Percentiles rank a stretch among this genome's conserved stretches.
phyloP scores from a whole-genome alignment of 192 early-diverging fungal genomes.

The Thamnidium elegans region DNA sequence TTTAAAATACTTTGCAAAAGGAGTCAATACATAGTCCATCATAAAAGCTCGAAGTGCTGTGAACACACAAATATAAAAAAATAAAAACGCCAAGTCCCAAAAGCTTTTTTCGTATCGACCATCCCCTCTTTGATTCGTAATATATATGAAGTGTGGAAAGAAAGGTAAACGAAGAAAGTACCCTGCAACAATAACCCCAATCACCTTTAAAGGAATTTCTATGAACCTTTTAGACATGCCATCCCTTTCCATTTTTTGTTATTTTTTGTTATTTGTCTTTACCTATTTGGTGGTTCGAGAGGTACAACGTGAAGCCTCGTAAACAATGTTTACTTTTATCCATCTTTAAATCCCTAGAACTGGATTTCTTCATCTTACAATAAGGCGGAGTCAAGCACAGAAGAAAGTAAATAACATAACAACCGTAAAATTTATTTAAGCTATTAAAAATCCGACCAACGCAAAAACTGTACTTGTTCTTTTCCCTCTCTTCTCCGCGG shows the following conservation, averaged over 20 bases:
- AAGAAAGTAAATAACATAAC: too few species aligned
- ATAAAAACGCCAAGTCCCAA: conserved; percentile 60
- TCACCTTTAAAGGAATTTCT: conserved; percentile 44
- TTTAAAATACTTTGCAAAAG: conserved; percentile 33
- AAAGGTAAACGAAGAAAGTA: conserved; percentile 36
- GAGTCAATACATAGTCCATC: conserved; percentile 49
- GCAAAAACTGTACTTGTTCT: too few species aligned
- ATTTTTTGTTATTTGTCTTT: conserved; percentile 4
- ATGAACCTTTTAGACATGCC: conserved; percentile 6
- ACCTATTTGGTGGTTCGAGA: conserved; percentile 43
- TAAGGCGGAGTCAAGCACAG: not conserved
- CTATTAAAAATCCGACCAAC: too few species aligned
- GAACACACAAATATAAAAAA: conserved; percentile 63
- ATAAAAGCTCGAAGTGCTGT: conserved; percentile 57
- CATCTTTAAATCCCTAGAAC: conserved; percentile 8
- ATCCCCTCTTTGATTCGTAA: conserved; percentile 28
- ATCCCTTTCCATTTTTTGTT: not conserved
- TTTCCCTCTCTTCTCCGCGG: too few species aligned
- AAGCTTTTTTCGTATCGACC: conserved; percentile 51
- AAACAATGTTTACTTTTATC: not conserved
- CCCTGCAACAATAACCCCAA: conserved; percentile 31
- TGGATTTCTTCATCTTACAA: conserved; percentile 5
- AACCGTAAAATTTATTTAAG: too few species aligned
- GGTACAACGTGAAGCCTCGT: conserved; percentile 22
- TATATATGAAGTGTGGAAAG: conserved; percentile 33